Base-by-base conservation (phyloP, 257 asterid species). In the Solanum chilense region DNA sequence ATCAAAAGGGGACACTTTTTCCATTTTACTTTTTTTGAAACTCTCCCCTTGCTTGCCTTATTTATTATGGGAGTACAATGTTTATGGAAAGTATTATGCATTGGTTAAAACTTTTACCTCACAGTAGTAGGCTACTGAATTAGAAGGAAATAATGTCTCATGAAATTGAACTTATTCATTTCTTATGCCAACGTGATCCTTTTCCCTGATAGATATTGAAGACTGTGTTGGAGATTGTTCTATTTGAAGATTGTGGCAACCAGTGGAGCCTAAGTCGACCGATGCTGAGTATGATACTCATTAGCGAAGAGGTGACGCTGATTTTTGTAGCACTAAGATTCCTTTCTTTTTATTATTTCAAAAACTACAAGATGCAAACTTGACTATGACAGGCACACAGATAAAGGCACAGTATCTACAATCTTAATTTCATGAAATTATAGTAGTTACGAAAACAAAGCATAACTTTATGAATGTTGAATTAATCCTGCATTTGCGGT, bases 191-290 rank as follows among this genome's bases (percentile, higher is more conserved):
- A 45, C 1, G 9, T 82, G 15, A 37, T 76, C 83, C 77, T 18
- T 86, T 68, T 86, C 88, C 86, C 83, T n/a, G 87, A 85, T 92
- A 97, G 99, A 93, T 94, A 89, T 94, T 97, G 87, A 95, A 93
- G 90, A 92, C 98, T 74, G 95, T 97, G 89, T 94, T 97, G 85
- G 99, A 97, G 98, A 95, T 95, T 89, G 98, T 95, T 90, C 84
- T 97, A 75, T 97, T 94, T 83, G 99, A 97, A 93, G 99, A 97
- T 92, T 93, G 94, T 91, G 90, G 93, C 94, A 97, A 94, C 91
- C 99, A 95, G 80, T 97, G 98, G 99, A 95, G 98, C 91, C 95
- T 97, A 76, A 95, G 98, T 90, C 91, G 99, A 92, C 95, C 99
- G 75, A 95, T 97, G 98, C 90, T 97, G 93, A 93, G 99, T 91